Evolutionary conservation across 139 green algal species (phyloP).

Genomic region (Yamagishiella unicocca): DNA sequence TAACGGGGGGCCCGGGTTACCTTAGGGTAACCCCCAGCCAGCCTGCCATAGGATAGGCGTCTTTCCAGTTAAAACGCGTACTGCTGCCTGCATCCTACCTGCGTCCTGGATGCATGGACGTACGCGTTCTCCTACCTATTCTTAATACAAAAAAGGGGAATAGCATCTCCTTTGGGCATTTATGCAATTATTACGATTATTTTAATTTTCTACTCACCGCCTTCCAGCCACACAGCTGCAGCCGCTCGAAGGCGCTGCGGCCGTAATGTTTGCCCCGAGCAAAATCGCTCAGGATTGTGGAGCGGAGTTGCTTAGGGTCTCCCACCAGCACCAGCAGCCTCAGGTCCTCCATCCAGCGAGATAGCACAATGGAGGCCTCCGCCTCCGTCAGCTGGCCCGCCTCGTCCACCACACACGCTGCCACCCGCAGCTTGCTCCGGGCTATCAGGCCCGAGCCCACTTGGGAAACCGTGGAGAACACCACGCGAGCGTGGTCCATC

Average conservation of each 20-base stretch:
- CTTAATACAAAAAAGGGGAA: too few species aligned
- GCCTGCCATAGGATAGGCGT: too few species aligned
- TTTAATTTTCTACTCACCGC: too few species aligned
- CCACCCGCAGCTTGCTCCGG: neutral
- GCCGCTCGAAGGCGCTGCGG: constrained; percentile 68
- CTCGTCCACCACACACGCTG: constrained; percentile 6
- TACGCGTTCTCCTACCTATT: too few species aligned
- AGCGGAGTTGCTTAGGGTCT: neutral
- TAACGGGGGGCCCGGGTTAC: too few species aligned
- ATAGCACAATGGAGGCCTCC: neutral
- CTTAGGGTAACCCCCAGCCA: too few species aligned
- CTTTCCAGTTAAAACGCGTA: too few species aligned
- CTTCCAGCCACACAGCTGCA: constrained; percentile 47
- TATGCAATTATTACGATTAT: too few species aligned
- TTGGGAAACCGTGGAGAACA: constrained; percentile 11
- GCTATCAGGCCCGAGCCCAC: neutral
- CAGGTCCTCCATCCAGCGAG: neutral
- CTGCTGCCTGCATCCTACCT: too few species aligned
- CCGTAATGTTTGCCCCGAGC: constrained; percentile 60
- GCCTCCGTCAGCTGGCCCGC: constrained; percentile 31
- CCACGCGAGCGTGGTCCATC: neutral
- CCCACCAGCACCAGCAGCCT: constrained; percentile 34
- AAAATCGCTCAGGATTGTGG: neutral
- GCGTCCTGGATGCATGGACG: too few species aligned
- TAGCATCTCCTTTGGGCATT: too few species aligned